Evolutionary conservation across 1,139 yeast genomes (phyloP).

Genomic region (Protomyces pachydermus): DNA sequence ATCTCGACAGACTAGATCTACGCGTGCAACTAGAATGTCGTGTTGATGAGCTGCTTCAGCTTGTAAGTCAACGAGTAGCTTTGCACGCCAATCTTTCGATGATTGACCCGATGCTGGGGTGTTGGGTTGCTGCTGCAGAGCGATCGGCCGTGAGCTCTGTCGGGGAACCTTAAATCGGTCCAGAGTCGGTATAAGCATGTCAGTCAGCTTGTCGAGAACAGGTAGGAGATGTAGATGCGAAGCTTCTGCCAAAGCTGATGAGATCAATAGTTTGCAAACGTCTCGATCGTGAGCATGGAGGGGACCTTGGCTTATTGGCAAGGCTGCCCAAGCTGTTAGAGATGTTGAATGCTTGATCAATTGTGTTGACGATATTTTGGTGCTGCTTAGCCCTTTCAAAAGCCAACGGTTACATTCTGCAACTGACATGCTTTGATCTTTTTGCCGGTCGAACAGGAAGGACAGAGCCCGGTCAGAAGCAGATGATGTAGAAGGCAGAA

Average conservation of each 20-base stretch:
- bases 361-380: background rate
- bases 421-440: background rate
- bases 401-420: background rate
- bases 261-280: background rate
- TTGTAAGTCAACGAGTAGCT: slow-evolving; percentile 7
- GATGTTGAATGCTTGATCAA: background rate
- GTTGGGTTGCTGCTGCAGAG: slow-evolving; percentile 7
- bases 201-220: background rate
- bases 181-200: background rate
- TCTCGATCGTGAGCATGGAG: background rate
- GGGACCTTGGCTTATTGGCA: background rate
- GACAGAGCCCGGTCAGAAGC: background rate
- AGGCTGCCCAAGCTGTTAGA: background rate
- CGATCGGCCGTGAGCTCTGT: background rate
- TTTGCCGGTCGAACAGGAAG: background rate
- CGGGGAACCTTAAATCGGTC: no score
- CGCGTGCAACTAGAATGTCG: background rate
- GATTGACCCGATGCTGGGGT: slow-evolving; percentile 12
- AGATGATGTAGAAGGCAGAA: background rate
- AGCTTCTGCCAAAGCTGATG: background rate
- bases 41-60: slow-evolving; percentile 12
- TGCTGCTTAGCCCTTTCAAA: background rate
- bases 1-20: slow-evolving; percentile 12
- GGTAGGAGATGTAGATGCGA: background rate
- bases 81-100: slow-evolving; percentile 8